Evolutionary conservation across 2,329 filamentous ascomycete genomes (phyloP), one percentile per base, ranked within the genome.

Genomic region (Neonectria sp.): DNA sequence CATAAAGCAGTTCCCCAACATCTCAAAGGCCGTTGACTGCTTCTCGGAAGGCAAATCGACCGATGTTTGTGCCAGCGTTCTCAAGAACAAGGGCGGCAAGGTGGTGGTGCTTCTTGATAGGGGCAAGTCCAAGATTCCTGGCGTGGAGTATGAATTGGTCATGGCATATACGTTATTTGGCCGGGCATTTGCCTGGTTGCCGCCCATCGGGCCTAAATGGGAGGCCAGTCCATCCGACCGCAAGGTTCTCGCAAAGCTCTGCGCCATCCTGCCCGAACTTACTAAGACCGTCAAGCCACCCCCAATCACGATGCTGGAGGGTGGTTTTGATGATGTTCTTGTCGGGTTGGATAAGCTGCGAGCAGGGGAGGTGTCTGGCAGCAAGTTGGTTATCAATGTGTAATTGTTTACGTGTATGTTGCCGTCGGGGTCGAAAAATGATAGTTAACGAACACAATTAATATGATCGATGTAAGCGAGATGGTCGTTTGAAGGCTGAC

Each of bases 1-100:
- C 15, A 48, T 63, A 13, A 65, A 60, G 31, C 48, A 70, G 4
- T 71, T 71, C 13, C 77, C 78, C 9, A 55, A 72, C 24, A 78
- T 80, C n/a, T 63, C 60, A 2, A 63, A 69, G 25, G 78, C 76
- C 0, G 71, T 80, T 6, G 78, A 80, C 68, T 79, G 78, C 62
- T 77, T 75, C 53, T 77, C 75, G 3, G 78, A 80, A 45, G 74
- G 75, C 8, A 67, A 72, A 3, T 80, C 79, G 3, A 71, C 71
- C 2, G 60, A 75, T 4, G 68, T 79, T 6, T 79, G 78, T 48
- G 77, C 71, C 12, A 55, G 67, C 35, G 68, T 79, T 1, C 27
- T 78, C 8, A 67, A 68, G 37, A 37, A 58, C 3, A 71, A 71
- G 4, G 77, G 77, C 9, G 78, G 78, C 4, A 76, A 77, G 57